phyloP scores from a whole-genome alignment of 208 protist species.

The Trichomonas tenax region DNA sequence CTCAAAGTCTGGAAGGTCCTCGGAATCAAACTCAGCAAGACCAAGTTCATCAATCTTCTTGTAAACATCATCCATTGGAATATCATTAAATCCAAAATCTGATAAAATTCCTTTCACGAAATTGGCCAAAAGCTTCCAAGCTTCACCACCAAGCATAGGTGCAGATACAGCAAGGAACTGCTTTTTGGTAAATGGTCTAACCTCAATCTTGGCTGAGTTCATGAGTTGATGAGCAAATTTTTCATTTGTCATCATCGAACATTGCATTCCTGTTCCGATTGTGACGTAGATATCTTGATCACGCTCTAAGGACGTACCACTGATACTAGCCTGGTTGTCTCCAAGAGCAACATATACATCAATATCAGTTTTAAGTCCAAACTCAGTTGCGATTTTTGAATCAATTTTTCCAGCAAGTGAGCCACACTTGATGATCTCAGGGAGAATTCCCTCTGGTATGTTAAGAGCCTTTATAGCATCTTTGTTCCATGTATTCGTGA shows the following conservation, averaged over 20 bases:
- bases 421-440: neutral
- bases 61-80: neutral
- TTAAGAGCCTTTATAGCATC: neutral
- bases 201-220: neutral
- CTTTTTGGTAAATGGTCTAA: neutral
- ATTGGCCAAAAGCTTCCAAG: neutral
- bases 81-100: neutral
- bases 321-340: neutral
- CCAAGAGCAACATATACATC: neutral
- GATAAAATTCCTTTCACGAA: neutral
- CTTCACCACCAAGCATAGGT: neutral
- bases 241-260: neutral
- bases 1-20: neutral
- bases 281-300: neutral
- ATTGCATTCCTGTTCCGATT: neutral
- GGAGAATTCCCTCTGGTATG: neutral
- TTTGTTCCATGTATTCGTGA: neutral
- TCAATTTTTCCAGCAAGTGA: neutral
- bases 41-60: neutral
- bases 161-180: neutral
- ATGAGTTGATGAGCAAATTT: neutral
- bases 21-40: neutral
- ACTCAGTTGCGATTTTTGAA: neutral
- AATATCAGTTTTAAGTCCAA: neutral
- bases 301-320: neutral